Conservation (phyloP, 2,329 filamentous ascomycete species). For the Zasmidium cellare region DNA sequence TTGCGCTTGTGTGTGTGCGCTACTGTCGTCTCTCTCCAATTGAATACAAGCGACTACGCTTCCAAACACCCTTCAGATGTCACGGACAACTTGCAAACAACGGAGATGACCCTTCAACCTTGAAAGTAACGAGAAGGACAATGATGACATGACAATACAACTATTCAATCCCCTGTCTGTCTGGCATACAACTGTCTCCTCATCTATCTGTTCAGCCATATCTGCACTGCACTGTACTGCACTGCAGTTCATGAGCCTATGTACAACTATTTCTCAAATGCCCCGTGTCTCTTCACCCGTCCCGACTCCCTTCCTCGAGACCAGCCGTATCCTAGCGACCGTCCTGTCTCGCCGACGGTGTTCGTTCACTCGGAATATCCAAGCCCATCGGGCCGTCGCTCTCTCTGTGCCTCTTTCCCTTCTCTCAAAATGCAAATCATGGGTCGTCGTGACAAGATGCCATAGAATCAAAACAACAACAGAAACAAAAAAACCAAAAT, state of each 20-base stretch:
- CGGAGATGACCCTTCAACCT: no score
- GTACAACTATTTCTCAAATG: background rate
- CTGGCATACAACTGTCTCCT: no score
- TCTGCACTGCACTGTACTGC: background rate
- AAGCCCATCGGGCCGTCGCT: no score
- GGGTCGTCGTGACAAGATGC: background rate
- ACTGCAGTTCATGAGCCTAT: background rate
- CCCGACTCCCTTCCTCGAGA: background rate
- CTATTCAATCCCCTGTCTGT: no score
- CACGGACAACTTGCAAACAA: no score
- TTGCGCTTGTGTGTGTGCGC: no score
- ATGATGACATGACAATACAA: no score
- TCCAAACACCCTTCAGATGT: no score
- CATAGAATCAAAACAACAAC: background rate
- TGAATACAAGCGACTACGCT: no score
- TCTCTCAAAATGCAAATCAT: background rate
- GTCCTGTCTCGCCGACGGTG: background rate
- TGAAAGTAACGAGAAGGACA: no score
- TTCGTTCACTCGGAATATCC: no score
- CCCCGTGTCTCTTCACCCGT: background rate
- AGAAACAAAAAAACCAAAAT: background rate
- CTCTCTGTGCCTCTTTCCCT: background rate
- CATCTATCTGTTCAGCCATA: background rate
- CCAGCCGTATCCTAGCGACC: background rate
- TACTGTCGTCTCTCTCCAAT: no score